Evolutionary conservation across 2,329 filamentous ascomycete genomes (phyloP).

Genomic region (Fusarium lateritium): DNA sequence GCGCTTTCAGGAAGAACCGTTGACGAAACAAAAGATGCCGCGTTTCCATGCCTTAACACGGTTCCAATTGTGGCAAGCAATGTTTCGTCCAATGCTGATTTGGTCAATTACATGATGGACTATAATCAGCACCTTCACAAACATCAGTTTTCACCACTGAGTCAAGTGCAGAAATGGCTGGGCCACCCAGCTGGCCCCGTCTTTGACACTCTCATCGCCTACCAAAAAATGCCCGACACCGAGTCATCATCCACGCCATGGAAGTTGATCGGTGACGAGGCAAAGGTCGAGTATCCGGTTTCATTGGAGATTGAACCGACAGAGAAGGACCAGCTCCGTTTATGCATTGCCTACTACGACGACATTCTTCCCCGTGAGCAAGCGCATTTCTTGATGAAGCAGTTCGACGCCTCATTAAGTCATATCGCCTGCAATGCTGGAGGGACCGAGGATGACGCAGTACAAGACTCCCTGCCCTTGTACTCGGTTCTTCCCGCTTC

Average conservation of each 20-base stretch:
- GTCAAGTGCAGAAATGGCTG: slow-evolving; percentile 80
- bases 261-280: slow-evolving; percentile 74
- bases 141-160: slow-evolving; percentile 80
- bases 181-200: slow-evolving; percentile 74
- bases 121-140: slow-evolving; percentile 76
- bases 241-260: slow-evolving; percentile 61
- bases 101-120: slow-evolving; percentile 75
- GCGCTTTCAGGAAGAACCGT: slow-evolving; percentile 82
- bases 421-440: slow-evolving; percentile 69
- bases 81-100: slow-evolving; percentile 64
- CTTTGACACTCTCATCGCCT: slow-evolving; percentile 90
- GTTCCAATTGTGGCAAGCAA: slow-evolving; percentile 78
- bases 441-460: slow-evolving; percentile 57
- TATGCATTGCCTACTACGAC: slow-evolving; percentile 77
- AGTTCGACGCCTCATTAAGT: slow-evolving; percentile 78
- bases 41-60: slow-evolving; percentile 87
- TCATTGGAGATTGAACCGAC: slow-evolving; percentile 83
- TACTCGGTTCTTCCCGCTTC: slow-evolving; percentile 78
- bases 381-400: slow-evolving; percentile 74
- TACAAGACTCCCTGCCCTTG: slow-evolving; percentile 54
- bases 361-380: slow-evolving; percentile 78
- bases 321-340: slow-evolving; percentile 61
- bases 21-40: slow-evolving; percentile 69
- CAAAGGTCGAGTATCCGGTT: slow-evolving; percentile 81
- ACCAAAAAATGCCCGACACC: slow-evolving; percentile 72